A percentile compares a stretch with the other conserved stretches of the same genome.
These are phyloP conservation scores for Tuber magnatum DNA, from an alignment of 495 filamentous ascomycete species.

Conservation along the genomic window DNA sequence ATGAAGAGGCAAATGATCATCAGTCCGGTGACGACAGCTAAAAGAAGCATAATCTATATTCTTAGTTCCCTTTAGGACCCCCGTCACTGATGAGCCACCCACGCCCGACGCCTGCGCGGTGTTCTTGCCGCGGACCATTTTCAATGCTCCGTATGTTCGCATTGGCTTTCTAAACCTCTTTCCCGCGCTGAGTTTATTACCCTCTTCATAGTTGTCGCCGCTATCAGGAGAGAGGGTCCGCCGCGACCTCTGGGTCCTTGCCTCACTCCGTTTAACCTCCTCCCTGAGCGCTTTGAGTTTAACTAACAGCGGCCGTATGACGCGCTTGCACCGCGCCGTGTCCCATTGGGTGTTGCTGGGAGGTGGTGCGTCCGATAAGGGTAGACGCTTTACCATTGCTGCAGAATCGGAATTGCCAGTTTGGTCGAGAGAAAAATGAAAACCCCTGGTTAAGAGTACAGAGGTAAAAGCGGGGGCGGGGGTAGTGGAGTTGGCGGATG, in stretches of 20 bases:
- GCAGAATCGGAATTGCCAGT: background rate
- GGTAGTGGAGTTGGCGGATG: slow-evolving; percentile 3
- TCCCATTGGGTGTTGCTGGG: slow-evolving; percentile 32
- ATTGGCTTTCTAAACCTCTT: background rate
- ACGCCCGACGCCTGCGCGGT: background rate
- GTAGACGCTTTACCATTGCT: background rate
- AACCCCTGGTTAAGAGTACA: background rate
- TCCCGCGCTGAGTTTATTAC: background rate
- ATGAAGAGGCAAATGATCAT: background rate
- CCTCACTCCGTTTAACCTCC: background rate
- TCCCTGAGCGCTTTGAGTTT: slow-evolving; percentile 31
- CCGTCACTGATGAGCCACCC: background rate
- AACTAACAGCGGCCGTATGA: slow-evolving; percentile 42
- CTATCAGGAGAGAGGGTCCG: background rate
- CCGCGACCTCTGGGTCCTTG: background rate
- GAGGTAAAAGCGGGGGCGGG: slow-evolving; percentile 46
- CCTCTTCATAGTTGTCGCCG: background rate
- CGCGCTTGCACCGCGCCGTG: slow-evolving; percentile 42
- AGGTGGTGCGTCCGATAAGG: background rate
- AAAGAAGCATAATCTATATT: slow-evolving; percentile 3
- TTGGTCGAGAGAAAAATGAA: background rate
- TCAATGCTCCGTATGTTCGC: background rate
- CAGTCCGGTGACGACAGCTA: background rate
- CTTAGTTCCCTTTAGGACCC: background rate
- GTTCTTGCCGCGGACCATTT: background rate